A percentile compares a stretch with the other conserved stretches of the same genome.
Conservation (phyloP, 192 early-diverging fungal genomes). For the Anaeromyces robustus region DNA sequence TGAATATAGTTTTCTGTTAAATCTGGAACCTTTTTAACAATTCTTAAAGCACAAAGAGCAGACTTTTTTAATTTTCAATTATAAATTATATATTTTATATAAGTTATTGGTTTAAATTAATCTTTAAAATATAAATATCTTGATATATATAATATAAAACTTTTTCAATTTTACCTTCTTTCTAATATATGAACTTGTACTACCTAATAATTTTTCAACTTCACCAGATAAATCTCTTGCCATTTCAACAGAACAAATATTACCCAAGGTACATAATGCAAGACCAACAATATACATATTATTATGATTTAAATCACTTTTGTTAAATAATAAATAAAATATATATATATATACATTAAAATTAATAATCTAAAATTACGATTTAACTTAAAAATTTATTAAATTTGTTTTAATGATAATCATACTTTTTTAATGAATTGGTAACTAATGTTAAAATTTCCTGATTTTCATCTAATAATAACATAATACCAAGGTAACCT, state of each 20-base stretch:
- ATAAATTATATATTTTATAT: too few species aligned
- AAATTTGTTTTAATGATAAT: conserved; percentile 2
- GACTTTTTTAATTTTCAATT: too few species aligned
- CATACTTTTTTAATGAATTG: conserved; percentile 92
- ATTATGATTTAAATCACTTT: conserved; percentile 81
- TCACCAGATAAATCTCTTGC: conserved; percentile 83
- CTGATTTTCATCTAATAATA: conserved; percentile 95
- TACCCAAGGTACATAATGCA: conserved; percentile 88
- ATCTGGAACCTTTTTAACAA: conserved; percentile 87
- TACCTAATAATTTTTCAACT: conserved; percentile 79
- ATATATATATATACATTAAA: neutral
- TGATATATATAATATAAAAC: too few species aligned
- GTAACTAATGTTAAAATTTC: conserved; percentile 93
- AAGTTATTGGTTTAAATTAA: too few species aligned
- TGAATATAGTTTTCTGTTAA: conserved; percentile 71
- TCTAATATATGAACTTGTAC: conserved; percentile 81
- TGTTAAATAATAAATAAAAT: neutral
- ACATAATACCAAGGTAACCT: conserved; percentile 96
- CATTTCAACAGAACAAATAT: conserved; percentile 94
- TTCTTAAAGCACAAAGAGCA: conserved; percentile 77
- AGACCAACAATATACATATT: conserved; percentile 97
- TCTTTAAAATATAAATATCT: too few species aligned
- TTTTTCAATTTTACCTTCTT: too few species aligned
- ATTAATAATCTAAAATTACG: too few species aligned
- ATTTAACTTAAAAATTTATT: too few species aligned